Base-by-base conservation (phyloP, 164 flowering plant genomes). In the Malania oleifera region DNA sequence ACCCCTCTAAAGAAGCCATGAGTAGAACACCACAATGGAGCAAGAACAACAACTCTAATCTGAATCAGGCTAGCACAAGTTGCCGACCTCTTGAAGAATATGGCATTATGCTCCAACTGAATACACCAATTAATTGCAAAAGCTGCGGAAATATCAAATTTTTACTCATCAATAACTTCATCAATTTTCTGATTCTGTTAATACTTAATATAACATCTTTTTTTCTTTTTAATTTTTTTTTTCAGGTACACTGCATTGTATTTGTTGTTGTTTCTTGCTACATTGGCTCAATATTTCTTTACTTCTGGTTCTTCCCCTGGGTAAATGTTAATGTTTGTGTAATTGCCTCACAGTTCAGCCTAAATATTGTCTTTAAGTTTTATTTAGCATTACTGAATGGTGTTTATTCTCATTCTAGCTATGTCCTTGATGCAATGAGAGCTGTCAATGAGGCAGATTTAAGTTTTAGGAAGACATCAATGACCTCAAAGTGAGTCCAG, bases 271-370 rank as follows among this genome's bases (percentile, higher is more conserved):
- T 82, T 81, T 66, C 64, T 78, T 48, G 86, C 78, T 28, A 81
- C 98, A 19, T 64, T 92, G 70, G 70, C 67, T 60, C 98, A 89
- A 47, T 92, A 87, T 64, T 89, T 92, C 68, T 54, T 84, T 19
- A 89, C 96, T 11, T 70, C 96, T 22, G 73, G 80, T 65, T 79
- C 98, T 60, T 89, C 98, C 61, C 98, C 98, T 9, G 98, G 98
- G 98, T 89, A 85, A 70, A 18, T 66, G 48, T 38, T 20, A n/a
- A 6, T 40, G 29, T 22, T 22, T 65, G 8, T 26, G 27, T 24
- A 55, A 49, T 7, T 44, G 15, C 5, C 23, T 54, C n/a, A 43
- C 26, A 29, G 25, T 25, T 57, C 34, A 3, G 12, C 34, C 18
- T 50, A n/a, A 5, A 2, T 35, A 10, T 3, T 59, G 41, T 15